Evolutionary conservation across 768 basidiomycete genomes (phyloP), one percentile per base, ranked within the genome.

Genomic region (Hydnomerulius pinastri): DNA sequence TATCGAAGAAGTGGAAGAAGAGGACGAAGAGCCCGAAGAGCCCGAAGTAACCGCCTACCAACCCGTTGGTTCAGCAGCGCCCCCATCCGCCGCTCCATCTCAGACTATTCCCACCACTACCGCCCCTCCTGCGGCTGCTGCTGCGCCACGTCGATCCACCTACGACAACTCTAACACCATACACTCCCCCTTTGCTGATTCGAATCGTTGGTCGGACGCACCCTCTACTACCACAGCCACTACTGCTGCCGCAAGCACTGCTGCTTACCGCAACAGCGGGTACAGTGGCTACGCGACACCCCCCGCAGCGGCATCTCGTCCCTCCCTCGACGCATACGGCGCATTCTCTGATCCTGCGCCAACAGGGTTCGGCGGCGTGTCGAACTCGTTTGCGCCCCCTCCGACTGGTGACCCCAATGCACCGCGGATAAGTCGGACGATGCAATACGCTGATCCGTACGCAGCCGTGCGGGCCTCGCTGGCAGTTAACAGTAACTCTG

Each of bases 361-460:
- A 1, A 81, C 76, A 49, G 91, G 88, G 20, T 92, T 86, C 57
- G 81, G 76, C 39, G 70, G 69, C 11, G 68, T 71, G 11, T 66
- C 73, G 2, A 70, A 66, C 24, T 66, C 70, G 45, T 57, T 54
- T 36, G 59, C 59, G n/a, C 69, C 64, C 3, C 61, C 78, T 2
- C 61, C 76, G 13, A 51, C 69, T 9, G 51, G 49, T 10, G 66
- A 68, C 6, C 46, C 60, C 18, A 70, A 58, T 13, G 65, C 73
- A 0, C 75, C 77, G 24, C 79, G 83, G 23, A 73, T 93, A 32
- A 93, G 91, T 68, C 73, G 92, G 65, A 95, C 93, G 46, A 94
- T 96, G 92, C 91, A 94, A 66, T 90, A 92, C 61, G 91, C 90
- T 20, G 87, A 93, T 62, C 91, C 91, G 8, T 93, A 92, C 62